Base-by-base conservation (phyloP, 768 basidiomycete genomes). In the Boletus pseudopeckii region DNA sequence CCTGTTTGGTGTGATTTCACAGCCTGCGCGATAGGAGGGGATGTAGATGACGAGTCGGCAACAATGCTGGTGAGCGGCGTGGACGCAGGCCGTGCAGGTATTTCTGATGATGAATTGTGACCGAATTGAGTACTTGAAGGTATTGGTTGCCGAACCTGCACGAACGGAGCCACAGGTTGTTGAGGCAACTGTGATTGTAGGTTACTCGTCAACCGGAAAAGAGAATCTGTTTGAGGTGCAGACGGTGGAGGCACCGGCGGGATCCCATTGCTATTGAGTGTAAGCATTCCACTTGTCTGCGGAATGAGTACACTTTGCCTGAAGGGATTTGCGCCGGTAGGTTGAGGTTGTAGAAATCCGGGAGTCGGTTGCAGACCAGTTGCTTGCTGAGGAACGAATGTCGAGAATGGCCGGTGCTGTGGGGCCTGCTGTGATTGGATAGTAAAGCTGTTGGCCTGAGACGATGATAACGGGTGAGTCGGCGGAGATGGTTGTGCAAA, bases 1-100 rank as follows among this genome's bases (percentile, higher is more conserved):
- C 97, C 96, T 4, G 97, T 99, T 67, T 88, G 84, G 68, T 98
- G 95, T 7, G 93, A 79, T 62, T 83, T 85, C 26, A 98, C 79
- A 7, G 85, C 83, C 63, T 86, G 83, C 3, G 78, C 75, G 4
- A 74, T 59, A 36, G 79, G 77, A 5, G 79, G 79, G 7, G 78
- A 73, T 7, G 64, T 63, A 30, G 66, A 62, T 40, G 50, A 64
- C 51, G 63, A 61, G 6, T 52, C 55, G 45, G 58, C 43, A 32
- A 59, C 62, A 36, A 75, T 62, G 17, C 75, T 72, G 5, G 78
- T 79, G 20, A 87, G 76, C 9, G 90, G 90, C 1, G 90, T 89
- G 2, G 90, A 91, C 0, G 82, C 84, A 15, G 86, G 86, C 6
- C 86, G 83, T 18, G 78, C 65, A 33, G 81, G 85, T 2, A 77